Conservation (phyloP, 768 basidiomycete species). For the Termitomyces sp. region DNA sequence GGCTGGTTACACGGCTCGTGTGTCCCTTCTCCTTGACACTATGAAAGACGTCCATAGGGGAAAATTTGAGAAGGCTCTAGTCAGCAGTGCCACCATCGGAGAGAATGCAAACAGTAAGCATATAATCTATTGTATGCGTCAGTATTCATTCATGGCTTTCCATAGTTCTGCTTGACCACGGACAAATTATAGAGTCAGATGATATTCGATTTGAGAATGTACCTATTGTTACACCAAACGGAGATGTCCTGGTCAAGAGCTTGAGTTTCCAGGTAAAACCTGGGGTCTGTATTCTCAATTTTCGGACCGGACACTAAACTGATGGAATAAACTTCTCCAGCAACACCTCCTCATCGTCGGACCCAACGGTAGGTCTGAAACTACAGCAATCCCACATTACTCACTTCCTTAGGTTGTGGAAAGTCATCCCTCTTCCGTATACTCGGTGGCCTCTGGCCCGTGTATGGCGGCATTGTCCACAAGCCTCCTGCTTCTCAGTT, state of each 20-base stretch:
- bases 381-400: not conserved
- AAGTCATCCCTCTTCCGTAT: constrained; percentile 96
- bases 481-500: constrained; percentile 89
- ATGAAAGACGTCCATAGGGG: constrained; percentile 84
- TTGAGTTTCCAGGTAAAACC: constrained; percentile 87
- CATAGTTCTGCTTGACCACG: constrained; percentile 73
- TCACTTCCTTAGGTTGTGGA: constrained; percentile 54
- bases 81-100: constrained; percentile 65
- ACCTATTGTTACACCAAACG: constrained; percentile 94
- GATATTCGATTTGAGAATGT: constrained; percentile 92
- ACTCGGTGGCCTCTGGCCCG: constrained; percentile 93
- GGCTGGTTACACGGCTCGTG: constrained; percentile 92
- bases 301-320: not conserved
- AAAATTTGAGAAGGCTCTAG: constrained; percentile 83
- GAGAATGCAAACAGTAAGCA: constrained; percentile 74
- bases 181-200: constrained; percentile 75
- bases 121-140: not conserved
- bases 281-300: constrained; percentile 47
- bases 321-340: constrained; percentile 30
- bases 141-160: not conserved
- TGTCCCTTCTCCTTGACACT: constrained; percentile 82
- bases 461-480: constrained; percentile 73
- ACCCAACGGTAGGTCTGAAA: constrained; percentile 66
- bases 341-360: constrained; percentile 92
- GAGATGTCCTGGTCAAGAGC: constrained; percentile 81